A percentile compares a stretch with the other conserved stretches of the same genome.
These are phyloP conservation scores for Pythium brassicae DNA, from an alignment of 352 stramenopile genomes.

Conservation along the genomic window DNA sequence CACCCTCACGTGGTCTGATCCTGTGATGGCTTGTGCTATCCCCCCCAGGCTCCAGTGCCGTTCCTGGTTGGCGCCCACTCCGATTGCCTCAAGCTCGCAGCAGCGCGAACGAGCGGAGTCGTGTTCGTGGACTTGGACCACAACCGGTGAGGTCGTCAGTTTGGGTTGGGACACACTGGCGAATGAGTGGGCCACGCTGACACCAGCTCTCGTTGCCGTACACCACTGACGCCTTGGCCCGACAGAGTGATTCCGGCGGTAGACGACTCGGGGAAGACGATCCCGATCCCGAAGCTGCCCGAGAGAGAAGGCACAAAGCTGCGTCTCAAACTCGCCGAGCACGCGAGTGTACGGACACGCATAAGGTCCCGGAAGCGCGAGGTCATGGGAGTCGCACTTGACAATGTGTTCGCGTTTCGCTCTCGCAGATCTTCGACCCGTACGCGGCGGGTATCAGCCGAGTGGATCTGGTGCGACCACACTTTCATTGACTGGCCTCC, in stretches of 20 bases:
- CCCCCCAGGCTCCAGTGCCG: constrained; percentile 85
- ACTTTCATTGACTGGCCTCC: not conserved
- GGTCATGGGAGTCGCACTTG: not conserved
- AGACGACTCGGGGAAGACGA: constrained; percentile 54
- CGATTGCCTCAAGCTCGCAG: constrained; percentile 62
- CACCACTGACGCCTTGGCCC: not conserved
- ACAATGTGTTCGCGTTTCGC: not conserved
- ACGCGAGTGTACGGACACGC: constrained; percentile 38
- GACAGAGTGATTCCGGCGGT: constrained; percentile 67
- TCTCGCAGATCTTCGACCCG: constrained; percentile 68
- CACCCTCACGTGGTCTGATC: not conserved
- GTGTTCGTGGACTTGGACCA: constrained; percentile 95
- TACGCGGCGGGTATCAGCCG: constrained; percentile 68
- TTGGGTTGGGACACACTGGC: not conserved
- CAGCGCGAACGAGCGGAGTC: constrained; percentile 71
- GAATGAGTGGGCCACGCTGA: not conserved
- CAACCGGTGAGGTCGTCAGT: constrained; percentile 48
- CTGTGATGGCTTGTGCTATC: not conserved
- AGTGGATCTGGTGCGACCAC: constrained; percentile 47
- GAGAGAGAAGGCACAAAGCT: constrained; percentile 68
- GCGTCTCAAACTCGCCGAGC: constrained; percentile 50
- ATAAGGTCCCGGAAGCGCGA: not conserved
- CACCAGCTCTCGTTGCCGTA: too few species aligned
- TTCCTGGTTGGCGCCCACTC: constrained; percentile 92
- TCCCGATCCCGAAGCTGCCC: constrained; percentile 66